These are phyloP conservation scores for Scolecobasidium constrictum DNA, from an alignment of 2,329 filamentous ascomycete genomes.

Conservation along the genomic window DNA sequence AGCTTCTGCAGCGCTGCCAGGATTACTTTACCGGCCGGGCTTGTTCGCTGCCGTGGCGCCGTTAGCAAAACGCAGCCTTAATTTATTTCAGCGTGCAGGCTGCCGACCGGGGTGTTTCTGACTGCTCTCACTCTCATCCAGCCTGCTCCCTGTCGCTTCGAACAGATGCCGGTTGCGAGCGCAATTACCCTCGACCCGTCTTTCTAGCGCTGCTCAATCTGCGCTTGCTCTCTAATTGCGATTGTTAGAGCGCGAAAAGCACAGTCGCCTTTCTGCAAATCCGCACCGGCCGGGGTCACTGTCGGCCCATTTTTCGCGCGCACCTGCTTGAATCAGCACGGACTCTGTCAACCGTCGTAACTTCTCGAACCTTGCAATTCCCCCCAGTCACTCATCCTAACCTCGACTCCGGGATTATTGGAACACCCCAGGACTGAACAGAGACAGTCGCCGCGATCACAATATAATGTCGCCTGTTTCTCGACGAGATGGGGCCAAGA, in stretches of 20 bases:
- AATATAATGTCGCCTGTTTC: constrained; percentile 30
- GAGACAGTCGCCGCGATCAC: constrained; percentile 15
- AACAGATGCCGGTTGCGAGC: neutral
- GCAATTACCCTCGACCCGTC: neutral
- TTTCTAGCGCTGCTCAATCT: neutral
- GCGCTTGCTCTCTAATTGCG: too few species aligned
- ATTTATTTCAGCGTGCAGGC: constrained; percentile 8
- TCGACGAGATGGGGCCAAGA: constrained; percentile 22
- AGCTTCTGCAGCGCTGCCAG: too few species aligned
- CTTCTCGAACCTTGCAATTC: neutral
- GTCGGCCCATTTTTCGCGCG: neutral
- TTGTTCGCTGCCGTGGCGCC: constrained; percentile 4
- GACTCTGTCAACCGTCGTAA: neutral
- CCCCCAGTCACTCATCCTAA: neutral
- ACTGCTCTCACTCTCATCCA: too few species aligned
- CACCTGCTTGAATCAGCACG: too few species aligned
- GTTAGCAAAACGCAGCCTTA: constrained; percentile 9
- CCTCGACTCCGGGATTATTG: neutral
- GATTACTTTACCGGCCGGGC: too few species aligned
- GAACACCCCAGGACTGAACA: neutral
- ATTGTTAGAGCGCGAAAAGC: too few species aligned
- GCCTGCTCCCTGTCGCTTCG: neutral
- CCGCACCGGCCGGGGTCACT: too few species aligned
- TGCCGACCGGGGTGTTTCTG: constrained; percentile 8
- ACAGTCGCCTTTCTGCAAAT: too few species aligned